Conservation (phyloP, 768 basidiomycete species). For the Suillus brevipes region DNA sequence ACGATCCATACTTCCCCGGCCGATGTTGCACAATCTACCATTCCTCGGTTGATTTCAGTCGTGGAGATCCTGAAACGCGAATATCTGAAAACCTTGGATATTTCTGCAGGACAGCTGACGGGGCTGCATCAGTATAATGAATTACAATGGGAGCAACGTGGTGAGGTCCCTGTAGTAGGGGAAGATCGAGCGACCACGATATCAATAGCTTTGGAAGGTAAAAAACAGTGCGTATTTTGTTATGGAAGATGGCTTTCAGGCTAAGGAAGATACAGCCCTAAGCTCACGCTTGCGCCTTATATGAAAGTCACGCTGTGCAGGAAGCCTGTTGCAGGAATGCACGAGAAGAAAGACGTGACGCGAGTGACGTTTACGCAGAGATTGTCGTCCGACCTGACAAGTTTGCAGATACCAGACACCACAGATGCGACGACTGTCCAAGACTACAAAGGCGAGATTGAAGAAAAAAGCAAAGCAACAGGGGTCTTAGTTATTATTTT, state of each 20-base stretch:
- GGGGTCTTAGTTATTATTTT: slow-evolving; percentile 13
- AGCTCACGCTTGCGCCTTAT: slow-evolving; percentile 58
- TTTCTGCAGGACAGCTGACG: slow-evolving; percentile 39
- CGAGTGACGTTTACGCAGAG: slow-evolving; percentile 30
- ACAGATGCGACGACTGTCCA: slow-evolving; percentile 51
- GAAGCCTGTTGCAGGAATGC: slow-evolving; percentile 40
- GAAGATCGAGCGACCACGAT: slow-evolving; percentile 31
- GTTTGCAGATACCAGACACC: slow-evolving; percentile 58
- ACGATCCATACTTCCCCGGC: slow-evolving; percentile 61
- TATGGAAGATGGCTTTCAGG: slow-evolving; percentile 5
- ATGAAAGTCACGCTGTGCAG: slow-evolving; percentile 70
- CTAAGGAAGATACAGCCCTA: slow-evolving; percentile 39
- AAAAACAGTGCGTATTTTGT: slow-evolving; percentile 51
- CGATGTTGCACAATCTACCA: slow-evolving; percentile 36
- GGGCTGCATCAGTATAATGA: slow-evolving; percentile 82
- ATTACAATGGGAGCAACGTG: slow-evolving; percentile 46
- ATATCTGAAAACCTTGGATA: slow-evolving; percentile 56
- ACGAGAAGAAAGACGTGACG: slow-evolving; percentile 48
- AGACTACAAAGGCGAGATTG: slow-evolving; percentile 54
- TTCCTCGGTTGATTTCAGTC: slow-evolving; percentile 70
- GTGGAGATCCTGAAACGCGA: slow-evolving; percentile 86
- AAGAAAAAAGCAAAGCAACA: slow-evolving; percentile 44
- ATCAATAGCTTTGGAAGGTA: slow-evolving; percentile 51
- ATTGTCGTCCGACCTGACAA: slow-evolving; percentile 11
- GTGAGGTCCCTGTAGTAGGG: slow-evolving; percentile 30